Percentiles rank a stretch among this genome's conserved stretches.
Conservation (phyloP, 2,329 filamentous ascomycete genomes). For the Aspergillus latus region DNA sequence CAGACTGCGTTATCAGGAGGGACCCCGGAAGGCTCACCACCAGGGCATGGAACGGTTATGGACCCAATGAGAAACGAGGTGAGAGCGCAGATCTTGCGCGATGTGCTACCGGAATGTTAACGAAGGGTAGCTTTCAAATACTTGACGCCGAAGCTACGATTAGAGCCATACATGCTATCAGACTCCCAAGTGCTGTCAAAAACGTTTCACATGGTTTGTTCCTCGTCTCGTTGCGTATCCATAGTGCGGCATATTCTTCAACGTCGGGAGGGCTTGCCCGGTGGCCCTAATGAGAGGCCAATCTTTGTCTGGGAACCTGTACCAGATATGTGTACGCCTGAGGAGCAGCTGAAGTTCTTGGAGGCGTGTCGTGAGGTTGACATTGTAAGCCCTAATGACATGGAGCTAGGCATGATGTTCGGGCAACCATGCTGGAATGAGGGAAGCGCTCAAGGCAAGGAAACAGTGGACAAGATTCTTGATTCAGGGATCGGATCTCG, state of each 20-base stretch:
- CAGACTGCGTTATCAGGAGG: conserved; percentile 67
- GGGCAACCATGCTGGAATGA: conserved; percentile 48
- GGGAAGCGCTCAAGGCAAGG: conserved; percentile 27
- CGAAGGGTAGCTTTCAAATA: conserved; percentile 72
- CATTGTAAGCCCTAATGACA: conserved; percentile 76
- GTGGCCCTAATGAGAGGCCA: conserved; percentile 53
- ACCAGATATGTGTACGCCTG: conserved; percentile 78
- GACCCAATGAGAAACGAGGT: conserved; percentile 64
- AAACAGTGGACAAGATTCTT: conserved; percentile 38
- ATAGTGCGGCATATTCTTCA: conserved; percentile 70
- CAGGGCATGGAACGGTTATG: conserved; percentile 89
- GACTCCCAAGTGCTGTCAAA: conserved; percentile 66
- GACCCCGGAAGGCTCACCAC: conserved; percentile 73
- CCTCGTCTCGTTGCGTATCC: conserved; percentile 71
- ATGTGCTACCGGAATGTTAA: neutral
- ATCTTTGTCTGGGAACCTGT: conserved; percentile 94
- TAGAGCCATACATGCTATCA: conserved; percentile 71
- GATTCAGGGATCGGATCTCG: conserved; percentile 38
- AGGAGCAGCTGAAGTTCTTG: conserved; percentile 56
- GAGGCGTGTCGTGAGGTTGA: conserved; percentile 56
- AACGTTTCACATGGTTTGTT: conserved; percentile 87
- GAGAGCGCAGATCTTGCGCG: conserved; percentile 3
- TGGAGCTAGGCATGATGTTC: conserved; percentile 86
- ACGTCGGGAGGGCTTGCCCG: conserved; percentile 44
- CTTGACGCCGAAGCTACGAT: conserved; percentile 77